Conservation (phyloP, 164 flowering plant species). For the Vitis rupestris region DNA sequence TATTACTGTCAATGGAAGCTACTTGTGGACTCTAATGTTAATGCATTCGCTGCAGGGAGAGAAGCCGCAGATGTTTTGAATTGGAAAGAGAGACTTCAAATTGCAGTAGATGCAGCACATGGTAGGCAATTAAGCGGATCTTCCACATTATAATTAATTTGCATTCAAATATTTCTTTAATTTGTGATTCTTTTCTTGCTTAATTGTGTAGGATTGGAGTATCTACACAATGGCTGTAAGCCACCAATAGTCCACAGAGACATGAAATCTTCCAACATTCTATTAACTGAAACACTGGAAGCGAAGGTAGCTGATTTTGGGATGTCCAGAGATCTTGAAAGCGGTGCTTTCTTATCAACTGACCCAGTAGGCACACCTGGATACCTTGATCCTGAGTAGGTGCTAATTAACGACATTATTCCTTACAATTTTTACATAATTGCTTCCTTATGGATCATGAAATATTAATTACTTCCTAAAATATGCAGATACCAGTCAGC, state of each 20-base stretch:
- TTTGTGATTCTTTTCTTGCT: too few relatives aligned
- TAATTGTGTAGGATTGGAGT: constrained; percentile 27
- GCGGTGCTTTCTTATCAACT: constrained; percentile 20
- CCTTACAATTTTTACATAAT: neutral
- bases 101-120: constrained; percentile 41
- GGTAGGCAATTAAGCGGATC: constrained; percentile 15
- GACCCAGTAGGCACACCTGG: constrained; percentile 27
- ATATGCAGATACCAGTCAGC: constrained; percentile 12
- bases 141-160: too few relatives aligned
- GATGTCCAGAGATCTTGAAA: constrained; percentile 22
- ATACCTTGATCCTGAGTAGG: constrained; percentile 41
- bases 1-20: too few relatives aligned
- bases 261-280: constrained; percentile 31
- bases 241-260: constrained; percentile 38
- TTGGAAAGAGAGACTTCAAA: constrained; percentile 35
- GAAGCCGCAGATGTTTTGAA: neutral
- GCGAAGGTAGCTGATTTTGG: constrained; percentile 42
- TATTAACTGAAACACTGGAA: constrained; percentile 20
- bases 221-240: constrained; percentile 30
- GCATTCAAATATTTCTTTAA: too few relatives aligned
- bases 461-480: neutral
- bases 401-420: too few relatives aligned
- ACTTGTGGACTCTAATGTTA: too few relatives aligned
- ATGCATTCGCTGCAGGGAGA: too few relatives aligned
- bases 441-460: neutral